Conservation (phyloP, 108 stramenopile species). For the Aurantiochytrium sp. region DNA sequence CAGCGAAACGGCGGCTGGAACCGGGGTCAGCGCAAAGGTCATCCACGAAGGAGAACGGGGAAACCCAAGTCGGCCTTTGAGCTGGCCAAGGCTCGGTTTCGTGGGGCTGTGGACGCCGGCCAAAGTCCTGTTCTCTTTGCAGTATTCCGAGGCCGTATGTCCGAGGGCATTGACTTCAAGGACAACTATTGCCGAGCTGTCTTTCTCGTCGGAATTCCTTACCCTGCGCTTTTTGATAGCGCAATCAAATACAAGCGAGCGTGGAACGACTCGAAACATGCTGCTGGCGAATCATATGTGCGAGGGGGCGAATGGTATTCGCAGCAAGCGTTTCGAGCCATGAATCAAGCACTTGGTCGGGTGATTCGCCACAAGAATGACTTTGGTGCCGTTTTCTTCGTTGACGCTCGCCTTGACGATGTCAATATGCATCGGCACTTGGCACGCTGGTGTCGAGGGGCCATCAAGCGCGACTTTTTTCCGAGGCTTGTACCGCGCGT, state of each 20-base stretch:
- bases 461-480: not conserved
- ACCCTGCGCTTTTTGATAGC: constrained; percentile 51
- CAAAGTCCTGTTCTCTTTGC: constrained; percentile 65
- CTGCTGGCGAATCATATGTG: not conserved
- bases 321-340: constrained; percentile 78
- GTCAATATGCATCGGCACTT: constrained; percentile 47
- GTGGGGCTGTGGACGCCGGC: not conserved
- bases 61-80: not conserved
- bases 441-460: not conserved
- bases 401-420: constrained; percentile 55
- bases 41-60: not conserved
- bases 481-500: not conserved
- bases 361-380: constrained; percentile 77
- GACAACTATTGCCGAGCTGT: constrained; percentile 3
- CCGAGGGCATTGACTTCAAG: constrained; percentile 60
- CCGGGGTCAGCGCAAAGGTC: no score
- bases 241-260: constrained; percentile 61
- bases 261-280: constrained; percentile 56
- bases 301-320: constrained; percentile 66
- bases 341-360: constrained; percentile 76
- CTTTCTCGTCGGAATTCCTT: constrained; percentile 16
- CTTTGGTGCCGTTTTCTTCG: constrained; percentile 70
- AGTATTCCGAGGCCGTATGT: constrained; percentile 74
- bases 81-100: not conserved
- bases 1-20: no score